Percentiles rank a stretch among this genome's conserved stretches.
phyloP scores from a whole-genome alignment of 768 basidiomycete species.

The Coprinopsis marcescibilis region DNA sequence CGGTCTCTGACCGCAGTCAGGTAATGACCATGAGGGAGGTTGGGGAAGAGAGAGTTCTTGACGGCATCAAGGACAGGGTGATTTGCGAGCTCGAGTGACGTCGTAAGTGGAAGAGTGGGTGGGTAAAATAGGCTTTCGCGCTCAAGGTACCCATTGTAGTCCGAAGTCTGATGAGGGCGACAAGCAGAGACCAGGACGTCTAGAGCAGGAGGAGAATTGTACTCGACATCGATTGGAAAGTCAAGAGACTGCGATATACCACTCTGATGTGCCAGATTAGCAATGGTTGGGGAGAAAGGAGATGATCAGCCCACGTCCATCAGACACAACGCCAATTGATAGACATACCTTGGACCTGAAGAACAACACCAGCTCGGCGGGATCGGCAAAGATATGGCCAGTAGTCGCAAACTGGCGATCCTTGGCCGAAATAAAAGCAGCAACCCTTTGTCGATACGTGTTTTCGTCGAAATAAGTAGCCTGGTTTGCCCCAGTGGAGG shows the following conservation, averaged over 20 bases:
- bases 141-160: constrained; percentile 47
- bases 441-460: constrained; percentile 49
- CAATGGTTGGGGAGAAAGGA: too few species aligned
- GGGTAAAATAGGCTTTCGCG: constrained; percentile 71
- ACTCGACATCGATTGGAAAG: constrained; percentile 74
- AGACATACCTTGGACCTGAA: constrained; percentile 70
- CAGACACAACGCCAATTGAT: background rate
- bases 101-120: constrained; percentile 61
- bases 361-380: constrained; percentile 62
- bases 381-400: constrained; percentile 67
- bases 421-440: constrained; percentile 52
- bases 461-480: constrained; percentile 44
- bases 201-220: constrained; percentile 69
- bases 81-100: constrained; percentile 74
- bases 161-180: constrained; percentile 54
- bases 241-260: constrained; percentile 77
- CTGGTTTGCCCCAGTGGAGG: constrained; percentile 21
- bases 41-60: constrained; percentile 65
- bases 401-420: constrained; percentile 57
- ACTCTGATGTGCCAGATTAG: too few species aligned
- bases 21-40: constrained; percentile 61
- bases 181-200: constrained; percentile 75
- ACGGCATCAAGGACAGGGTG: constrained; percentile 79
- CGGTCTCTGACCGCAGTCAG: constrained; percentile 63
- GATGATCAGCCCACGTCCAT: background rate